phyloP scores from a whole-genome alignment of 2,329 filamentous ascomycete species.

The Hysterium pulicare region DNA sequence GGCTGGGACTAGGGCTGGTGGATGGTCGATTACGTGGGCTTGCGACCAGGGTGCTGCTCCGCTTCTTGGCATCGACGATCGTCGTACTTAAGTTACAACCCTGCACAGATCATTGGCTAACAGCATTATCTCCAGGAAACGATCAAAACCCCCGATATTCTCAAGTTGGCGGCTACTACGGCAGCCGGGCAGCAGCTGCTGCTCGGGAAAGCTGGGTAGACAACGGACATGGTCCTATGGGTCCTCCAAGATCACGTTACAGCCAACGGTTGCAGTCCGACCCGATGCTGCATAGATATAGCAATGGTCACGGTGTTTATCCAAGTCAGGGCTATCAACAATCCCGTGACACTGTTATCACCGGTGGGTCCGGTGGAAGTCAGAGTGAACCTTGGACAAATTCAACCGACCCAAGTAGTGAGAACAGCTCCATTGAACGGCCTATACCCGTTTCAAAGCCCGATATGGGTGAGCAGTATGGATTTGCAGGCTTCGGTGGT shows the following conservation, averaged over 20 bases:
- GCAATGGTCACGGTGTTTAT: constrained; percentile 42
- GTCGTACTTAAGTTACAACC: not conserved
- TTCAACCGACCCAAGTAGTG: constrained; percentile 85
- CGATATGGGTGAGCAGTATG: constrained; percentile 50
- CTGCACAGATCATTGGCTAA: not conserved
- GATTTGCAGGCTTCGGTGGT: constrained; percentile 53
- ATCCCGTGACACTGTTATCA: constrained; percentile 84
- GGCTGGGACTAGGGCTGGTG: not conserved
- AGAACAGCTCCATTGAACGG: constrained; percentile 87
- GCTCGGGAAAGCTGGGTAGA: constrained; percentile 36
- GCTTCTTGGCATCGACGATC: not conserved
- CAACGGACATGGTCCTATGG: constrained; percentile 26
- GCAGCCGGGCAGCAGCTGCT: constrained; percentile 24
- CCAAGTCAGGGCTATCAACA: constrained; percentile 62
- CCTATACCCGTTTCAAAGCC: constrained; percentile 45
- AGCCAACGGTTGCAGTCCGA: constrained; percentile 44
- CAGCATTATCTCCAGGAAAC: constrained; percentile 16
- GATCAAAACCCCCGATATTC: constrained; percentile 30
- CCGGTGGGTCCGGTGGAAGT: constrained; percentile 69
- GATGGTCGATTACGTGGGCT: not conserved
- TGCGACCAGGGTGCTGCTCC: not conserved
- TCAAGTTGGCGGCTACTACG: constrained; percentile 38
- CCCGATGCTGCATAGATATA: constrained; percentile 40
- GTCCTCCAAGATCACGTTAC: constrained; percentile 36
- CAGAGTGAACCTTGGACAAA: constrained; percentile 73